Conservation (phyloP, 2,329 filamentous ascomycete genomes). For the Mariannaea sp. region DNA sequence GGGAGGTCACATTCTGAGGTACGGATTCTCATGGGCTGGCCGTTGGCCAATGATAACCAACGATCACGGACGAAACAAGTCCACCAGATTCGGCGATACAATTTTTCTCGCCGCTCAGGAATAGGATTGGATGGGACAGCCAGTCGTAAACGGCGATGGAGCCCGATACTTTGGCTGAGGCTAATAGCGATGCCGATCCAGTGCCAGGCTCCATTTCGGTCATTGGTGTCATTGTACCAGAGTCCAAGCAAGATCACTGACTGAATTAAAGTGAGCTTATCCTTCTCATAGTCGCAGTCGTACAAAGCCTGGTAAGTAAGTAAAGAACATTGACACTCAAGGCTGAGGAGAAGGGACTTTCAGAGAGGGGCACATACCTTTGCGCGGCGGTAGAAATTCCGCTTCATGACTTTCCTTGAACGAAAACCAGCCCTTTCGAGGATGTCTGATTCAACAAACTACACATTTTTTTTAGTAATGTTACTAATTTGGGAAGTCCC, state of each 20-base stretch:
- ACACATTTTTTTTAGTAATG: too few species aligned
- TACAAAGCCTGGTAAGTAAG: not conserved
- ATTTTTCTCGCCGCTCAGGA: not conserved
- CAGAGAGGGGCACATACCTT: too few species aligned
- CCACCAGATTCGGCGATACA: slow-evolving; percentile 1
- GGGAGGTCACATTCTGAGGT: not conserved
- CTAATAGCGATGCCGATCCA: slow-evolving; percentile 2
- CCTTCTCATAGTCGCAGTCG: not conserved
- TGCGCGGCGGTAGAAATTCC: too few species aligned
- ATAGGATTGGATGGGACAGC: not conserved
- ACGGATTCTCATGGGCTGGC: not conserved
- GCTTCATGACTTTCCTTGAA: too few species aligned
- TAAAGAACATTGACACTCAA: too few species aligned
- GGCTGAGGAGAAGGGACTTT: too few species aligned
- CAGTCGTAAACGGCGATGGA: not conserved
- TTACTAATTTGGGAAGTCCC: too few species aligned
- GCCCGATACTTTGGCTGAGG: not conserved
- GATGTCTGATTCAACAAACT: too few species aligned
- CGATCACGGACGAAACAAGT: not conserved
- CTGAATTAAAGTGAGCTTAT: not conserved
- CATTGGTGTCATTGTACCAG: not conserved
- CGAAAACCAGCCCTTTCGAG: too few species aligned
- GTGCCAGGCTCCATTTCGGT: not conserved
- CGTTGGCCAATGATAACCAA: slow-evolving; percentile 1
- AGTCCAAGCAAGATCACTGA: not conserved